phyloP scores from a whole-genome alignment of 2,329 filamentous ascomycete species.

The Plenodomus biglobosus region DNA sequence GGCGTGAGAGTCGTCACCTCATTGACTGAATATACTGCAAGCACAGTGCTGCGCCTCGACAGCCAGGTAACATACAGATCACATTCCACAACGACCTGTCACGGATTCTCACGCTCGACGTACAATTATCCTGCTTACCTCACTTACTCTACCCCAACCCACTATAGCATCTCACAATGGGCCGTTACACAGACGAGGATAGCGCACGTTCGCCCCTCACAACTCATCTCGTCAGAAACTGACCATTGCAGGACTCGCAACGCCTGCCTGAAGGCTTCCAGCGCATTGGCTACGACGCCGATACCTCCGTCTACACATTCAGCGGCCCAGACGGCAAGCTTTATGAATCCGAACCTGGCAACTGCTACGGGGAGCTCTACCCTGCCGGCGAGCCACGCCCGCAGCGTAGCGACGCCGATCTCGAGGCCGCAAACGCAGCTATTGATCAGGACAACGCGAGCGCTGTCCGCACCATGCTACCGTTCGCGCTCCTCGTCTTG shows the following conservation, averaged over 20 bases:
- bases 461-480: constrained; percentile 59
- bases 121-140: not conserved
- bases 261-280: constrained; percentile 59
- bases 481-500: constrained; percentile 59
- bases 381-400: constrained; percentile 10
- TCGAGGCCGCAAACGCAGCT: constrained; percentile 8
- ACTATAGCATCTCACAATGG: constrained; percentile 19
- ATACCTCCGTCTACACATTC: constrained; percentile 57
- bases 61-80: not conserved
- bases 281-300: constrained; percentile 60
- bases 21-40: not conserved
- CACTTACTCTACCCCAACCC: constrained; percentile 1
- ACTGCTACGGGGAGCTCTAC: constrained; percentile 52
- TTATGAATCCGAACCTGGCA: constrained; percentile 56
- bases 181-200: constrained; percentile 28
- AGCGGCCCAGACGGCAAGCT: constrained; percentile 52
- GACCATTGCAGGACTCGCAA: constrained; percentile 47
- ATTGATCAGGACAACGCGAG: constrained; percentile 30
- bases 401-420: not conserved
- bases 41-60: not conserved
- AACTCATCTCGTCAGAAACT: not conserved
- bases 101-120: not conserved
- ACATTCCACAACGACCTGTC: not conserved
- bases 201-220: constrained; percentile 14
- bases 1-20: not conserved